phyloP scores from a whole-genome alignment of 306 rosid species.

The Vicia faba region DNA sequence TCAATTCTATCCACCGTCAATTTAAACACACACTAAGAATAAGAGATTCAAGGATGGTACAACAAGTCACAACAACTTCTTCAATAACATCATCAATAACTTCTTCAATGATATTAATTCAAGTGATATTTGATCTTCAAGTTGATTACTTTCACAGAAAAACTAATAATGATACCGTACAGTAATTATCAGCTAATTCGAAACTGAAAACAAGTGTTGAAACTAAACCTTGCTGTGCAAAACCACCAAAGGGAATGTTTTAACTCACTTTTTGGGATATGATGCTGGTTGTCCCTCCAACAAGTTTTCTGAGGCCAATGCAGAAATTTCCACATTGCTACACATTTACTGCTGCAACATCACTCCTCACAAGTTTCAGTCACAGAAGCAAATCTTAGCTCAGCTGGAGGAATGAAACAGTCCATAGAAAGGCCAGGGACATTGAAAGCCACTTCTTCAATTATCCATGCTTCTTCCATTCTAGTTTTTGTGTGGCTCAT shows the following conservation, averaged over 20 bases:
- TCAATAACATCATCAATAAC: too few relatives aligned
- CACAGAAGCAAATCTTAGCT: constrained; percentile 83
- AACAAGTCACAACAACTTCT: too few relatives aligned
- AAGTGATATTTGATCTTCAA: constrained; percentile 42
- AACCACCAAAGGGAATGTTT: constrained; percentile 34
- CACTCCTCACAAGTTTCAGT: constrained; percentile 67
- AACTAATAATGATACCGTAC: constrained; percentile 20
- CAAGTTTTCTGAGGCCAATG: too few relatives aligned
- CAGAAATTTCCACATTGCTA: constrained; percentile 47
- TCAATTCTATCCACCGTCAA: too few relatives aligned
- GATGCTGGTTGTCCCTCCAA: too few relatives aligned
- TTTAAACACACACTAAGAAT: too few relatives aligned
- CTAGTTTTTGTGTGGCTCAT: constrained; percentile 97
- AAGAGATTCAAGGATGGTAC: too few relatives aligned
- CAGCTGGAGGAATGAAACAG: constrained; percentile 98
- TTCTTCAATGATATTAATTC: neutral
- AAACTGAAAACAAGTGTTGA: constrained; percentile 36
- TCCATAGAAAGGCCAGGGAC: constrained; percentile 93
- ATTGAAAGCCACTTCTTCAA: constrained; percentile 94
- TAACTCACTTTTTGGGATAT: constrained; percentile 34
- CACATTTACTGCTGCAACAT: constrained; percentile 48
- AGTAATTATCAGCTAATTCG: constrained; percentile 37
- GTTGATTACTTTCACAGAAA: constrained; percentile 35
- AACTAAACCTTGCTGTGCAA: constrained; percentile 40
- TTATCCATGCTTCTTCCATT: constrained; percentile 99